Conservation (phyloP, 495 filamentous ascomycete genomes). For the Evansstolkia leycettana region DNA sequence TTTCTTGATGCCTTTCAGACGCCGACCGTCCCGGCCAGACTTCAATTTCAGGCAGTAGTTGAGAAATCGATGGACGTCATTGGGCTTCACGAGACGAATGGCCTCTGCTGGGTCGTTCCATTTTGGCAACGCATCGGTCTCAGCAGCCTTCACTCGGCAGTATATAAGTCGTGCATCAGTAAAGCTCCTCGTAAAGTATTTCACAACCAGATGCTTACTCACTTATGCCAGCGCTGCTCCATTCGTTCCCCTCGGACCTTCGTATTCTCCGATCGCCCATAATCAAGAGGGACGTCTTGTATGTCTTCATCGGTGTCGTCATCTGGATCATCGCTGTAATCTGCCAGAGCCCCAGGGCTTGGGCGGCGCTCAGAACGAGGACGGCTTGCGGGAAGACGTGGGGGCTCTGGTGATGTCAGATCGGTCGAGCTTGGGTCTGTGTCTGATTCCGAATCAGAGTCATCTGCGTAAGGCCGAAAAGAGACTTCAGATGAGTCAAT, state of each 20-base stretch:
- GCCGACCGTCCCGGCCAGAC: conserved; percentile 4
- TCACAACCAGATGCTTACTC: conserved; percentile 3
- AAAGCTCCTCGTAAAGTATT: not conserved
- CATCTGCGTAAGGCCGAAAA: conserved; percentile 3
- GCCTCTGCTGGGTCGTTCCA: conserved; percentile 5
- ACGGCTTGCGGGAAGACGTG: conserved; percentile 1
- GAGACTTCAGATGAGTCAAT: conserved; percentile 4
- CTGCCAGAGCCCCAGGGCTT: conserved; percentile 1
- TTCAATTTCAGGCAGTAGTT: conserved; percentile 10
- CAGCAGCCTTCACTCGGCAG: conserved; percentile 5
- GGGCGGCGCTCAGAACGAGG: not conserved
- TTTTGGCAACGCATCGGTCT: conserved; percentile 5
- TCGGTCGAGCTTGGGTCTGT: conserved; percentile 2
- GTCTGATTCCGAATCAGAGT: conserved; percentile 2
- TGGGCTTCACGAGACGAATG: conserved; percentile 4
- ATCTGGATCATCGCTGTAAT: conserved; percentile 12
- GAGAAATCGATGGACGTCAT: conserved; percentile 9
- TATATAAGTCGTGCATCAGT: conserved; percentile 3
- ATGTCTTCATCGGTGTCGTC: conserved; percentile 12
- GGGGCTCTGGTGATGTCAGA: conserved; percentile 2
- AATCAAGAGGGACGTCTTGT: conserved; percentile 10
- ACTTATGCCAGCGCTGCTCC: conserved; percentile 13
- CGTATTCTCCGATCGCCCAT: conserved; percentile 11
- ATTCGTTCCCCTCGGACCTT: conserved; percentile 7
- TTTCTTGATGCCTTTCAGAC: conserved; percentile 8